phyloP scores from a whole-genome alignment of 192 early-diverging fungal species.

The Coemansia sp. region DNA sequence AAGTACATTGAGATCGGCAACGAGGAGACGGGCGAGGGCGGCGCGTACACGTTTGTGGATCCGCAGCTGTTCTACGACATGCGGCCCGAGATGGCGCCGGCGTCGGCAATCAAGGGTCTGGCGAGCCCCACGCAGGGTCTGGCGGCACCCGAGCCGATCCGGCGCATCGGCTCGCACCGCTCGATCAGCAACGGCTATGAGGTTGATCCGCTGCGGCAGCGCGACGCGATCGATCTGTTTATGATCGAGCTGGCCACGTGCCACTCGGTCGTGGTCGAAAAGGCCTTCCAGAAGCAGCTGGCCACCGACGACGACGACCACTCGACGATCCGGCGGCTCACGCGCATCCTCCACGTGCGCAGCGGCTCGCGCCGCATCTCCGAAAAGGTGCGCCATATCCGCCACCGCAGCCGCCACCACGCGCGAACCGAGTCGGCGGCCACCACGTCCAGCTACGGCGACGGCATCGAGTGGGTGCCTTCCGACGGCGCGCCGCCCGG shows the following conservation, averaged over 20 bases:
- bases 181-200: conserved; percentile 40
- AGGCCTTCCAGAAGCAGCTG: conserved; percentile 47
- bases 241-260: conserved; percentile 87
- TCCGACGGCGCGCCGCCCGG: conserved; percentile 10
- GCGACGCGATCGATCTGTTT: conserved; percentile 58
- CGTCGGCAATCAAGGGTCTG: conserved; percentile 17
- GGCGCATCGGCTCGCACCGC: conserved; percentile 40
- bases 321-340: conserved; percentile 37
- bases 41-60: conserved; percentile 81
- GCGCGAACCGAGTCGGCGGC: conserved; percentile 44
- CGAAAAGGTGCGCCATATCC: conserved; percentile 44
- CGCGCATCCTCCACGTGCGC: conserved; percentile 27
- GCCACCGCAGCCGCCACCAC: conserved; percentile 46
- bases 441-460: conserved; percentile 25
- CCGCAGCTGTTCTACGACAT: conserved; percentile 74
- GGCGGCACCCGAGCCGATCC: conserved; percentile 22
- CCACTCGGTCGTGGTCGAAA: conserved; percentile 92
- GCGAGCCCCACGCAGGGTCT: conserved; percentile 6
- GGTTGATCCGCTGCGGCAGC: conserved; percentile 64
- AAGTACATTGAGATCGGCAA: conserved; percentile 61
- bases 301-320: conserved; percentile 34
- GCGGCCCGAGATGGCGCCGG: conserved; percentile 46
- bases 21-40: conserved; percentile 49
- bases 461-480: conserved; percentile 41
- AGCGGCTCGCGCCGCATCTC: conserved; percentile 37